Conservation (phyloP, 306 rosid species). For the Luffa acutangula region DNA sequence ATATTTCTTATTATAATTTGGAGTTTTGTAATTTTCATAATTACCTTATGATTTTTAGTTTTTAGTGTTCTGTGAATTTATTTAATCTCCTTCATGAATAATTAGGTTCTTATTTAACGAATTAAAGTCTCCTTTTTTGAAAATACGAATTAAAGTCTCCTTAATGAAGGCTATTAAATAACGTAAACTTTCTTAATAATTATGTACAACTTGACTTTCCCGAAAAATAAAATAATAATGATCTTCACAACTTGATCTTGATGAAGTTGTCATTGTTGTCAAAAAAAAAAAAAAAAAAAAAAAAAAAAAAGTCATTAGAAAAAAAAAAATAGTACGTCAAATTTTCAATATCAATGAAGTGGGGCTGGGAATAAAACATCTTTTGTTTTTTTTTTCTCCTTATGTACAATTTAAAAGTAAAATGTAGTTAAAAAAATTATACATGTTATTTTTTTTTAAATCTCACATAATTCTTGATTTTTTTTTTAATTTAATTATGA, state of each 20-base stretch:
- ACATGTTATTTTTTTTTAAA: background rate
- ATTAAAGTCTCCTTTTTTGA: background rate
- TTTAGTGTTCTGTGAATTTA: background rate
- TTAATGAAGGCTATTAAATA: background rate
- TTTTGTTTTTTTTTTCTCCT: background rate
- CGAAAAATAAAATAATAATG: background rate
- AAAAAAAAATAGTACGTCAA: too few relatives aligned
- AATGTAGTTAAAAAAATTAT: too few relatives aligned
- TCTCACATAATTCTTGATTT: too few relatives aligned
- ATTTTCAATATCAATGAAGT: background rate
- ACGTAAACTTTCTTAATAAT: background rate
- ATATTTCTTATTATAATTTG: too few relatives aligned
- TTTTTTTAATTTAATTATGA: too few relatives aligned
- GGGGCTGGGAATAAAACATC: background rate
- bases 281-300: too few relatives aligned
- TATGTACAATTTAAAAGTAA: background rate
- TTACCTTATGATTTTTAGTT: background rate
- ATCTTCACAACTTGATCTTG: background rate
- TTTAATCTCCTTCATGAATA: background rate
- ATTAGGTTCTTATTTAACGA: background rate
- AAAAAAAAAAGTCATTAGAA: too few relatives aligned
- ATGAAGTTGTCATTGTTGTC: background rate
- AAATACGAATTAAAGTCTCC: background rate
- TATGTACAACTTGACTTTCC: background rate
- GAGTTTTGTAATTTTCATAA: background rate